Evolutionary conservation across 2,329 filamentous ascomycete species (phyloP), one percentile per base, ranked within the genome.

Genomic region (Calonectria hongkongensis): DNA sequence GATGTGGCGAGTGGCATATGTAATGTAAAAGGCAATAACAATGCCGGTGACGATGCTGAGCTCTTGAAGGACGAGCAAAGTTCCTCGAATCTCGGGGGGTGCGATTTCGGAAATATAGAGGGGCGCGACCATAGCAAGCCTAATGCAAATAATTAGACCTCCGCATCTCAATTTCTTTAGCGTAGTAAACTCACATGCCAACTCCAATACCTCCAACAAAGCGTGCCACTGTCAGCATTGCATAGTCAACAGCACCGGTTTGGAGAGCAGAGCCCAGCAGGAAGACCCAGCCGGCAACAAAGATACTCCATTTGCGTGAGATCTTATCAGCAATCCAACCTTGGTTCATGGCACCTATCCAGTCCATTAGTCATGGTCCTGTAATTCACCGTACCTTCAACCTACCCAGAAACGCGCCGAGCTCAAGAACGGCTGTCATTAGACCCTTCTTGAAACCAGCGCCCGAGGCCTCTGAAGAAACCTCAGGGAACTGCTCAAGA

Each of bases 251-350:
- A 13, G 45, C 21, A 5, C 45, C 45, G n/a, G 45, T 48, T 12
- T 48, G 45, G n/a, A 48, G 45, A 3, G 45, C 45, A 12, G 45
- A 25, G 21, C 45, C 45, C n/a, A 48, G n/a, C 0, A 48, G 28
- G n/a, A 68, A 58, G 47, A 58, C 18, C 58, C 54, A 54, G 21
- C 67, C 67, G 18, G 68, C 58, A 2, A 64, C 43, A 25, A 69
- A 60, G n/a, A 68, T 60, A 62, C 36, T 47, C 16, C 54, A 60
- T 50, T 68, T 68, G 13, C 66, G 68, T 5, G 68, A 71, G 25
- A 71, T 60, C 51, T 60, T 67, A n/a, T 71, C 68, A 51, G 68
- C 68, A 28, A 71, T 66, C 66, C 66, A 68, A 15, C 66, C 54
- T n/a, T 68, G 66, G 18, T 47, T 65, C 33, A 48, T 48, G n/a